Percentiles rank a stretch among this genome's conserved stretches.
Evolutionary conservation across 1,284 basidiomycete species (phyloP).

Genomic region (Psilocybe mexicana): DNA sequence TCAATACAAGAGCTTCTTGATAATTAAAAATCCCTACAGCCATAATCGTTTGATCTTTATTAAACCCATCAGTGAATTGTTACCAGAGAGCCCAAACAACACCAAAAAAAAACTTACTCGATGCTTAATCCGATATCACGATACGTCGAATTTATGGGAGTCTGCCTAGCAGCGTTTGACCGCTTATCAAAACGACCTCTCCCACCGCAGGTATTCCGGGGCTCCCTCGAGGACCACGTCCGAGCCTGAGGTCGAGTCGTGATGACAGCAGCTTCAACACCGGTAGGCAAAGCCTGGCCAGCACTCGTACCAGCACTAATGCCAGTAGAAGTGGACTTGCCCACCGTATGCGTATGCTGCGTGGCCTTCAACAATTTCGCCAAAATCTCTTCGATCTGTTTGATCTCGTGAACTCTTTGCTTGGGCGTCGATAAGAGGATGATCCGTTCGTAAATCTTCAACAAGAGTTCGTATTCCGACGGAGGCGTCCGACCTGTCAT

Average conservation of each 20-base stretch:
- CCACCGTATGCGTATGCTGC: neutral
- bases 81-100: neutral
- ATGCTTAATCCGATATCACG: slow-evolving; percentile 11
- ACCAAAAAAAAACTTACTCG: slow-evolving; percentile 6
- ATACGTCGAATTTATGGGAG: neutral
- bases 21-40: slow-evolving; percentile 24
- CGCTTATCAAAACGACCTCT: neutral
- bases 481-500: slow-evolving; percentile 20
- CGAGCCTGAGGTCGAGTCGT: no score
- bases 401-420: slow-evolving; percentile 4
- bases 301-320: neutral
- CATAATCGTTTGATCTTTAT: slow-evolving; percentile 28
- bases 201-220: neutral
- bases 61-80: neutral
- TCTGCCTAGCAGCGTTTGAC: neutral
- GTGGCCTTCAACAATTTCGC: neutral
- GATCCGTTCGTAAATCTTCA: slow-evolving; percentile 9
- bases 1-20: neutral
- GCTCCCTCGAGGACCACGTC: no score
- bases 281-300: neutral
- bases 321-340: neutral
- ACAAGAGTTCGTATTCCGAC: slow-evolving; percentile 11
- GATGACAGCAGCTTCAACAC: no score
- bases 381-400: slow-evolving; percentile 1
- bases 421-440: slow-evolving; percentile 19